phyloP scores from a whole-genome alignment of 2,329 filamentous ascomycete species.

The Apiospora arundinis region DNA sequence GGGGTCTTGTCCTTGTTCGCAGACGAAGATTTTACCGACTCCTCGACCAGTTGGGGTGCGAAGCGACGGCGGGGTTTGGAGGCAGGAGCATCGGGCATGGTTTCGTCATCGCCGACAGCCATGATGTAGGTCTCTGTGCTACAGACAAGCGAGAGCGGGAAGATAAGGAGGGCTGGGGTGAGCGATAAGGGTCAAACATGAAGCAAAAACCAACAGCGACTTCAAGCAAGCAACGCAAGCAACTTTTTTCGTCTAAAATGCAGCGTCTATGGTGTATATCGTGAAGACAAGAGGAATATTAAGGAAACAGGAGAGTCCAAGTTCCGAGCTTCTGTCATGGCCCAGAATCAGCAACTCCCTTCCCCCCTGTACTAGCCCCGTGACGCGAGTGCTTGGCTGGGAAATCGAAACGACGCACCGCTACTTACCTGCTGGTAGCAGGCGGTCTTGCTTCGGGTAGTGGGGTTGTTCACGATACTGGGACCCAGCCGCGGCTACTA shows the following conservation, averaged over 20 bases:
- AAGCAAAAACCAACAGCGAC: slow-evolving; percentile 9
- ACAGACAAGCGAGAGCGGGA: slow-evolving; percentile 4
- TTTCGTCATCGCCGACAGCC: slow-evolving; percentile 35
- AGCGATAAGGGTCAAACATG: neutral
- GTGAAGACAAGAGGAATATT: slow-evolving; percentile 21
- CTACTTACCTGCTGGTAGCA: slow-evolving; percentile 27
- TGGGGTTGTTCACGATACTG: slow-evolving; percentile 27
- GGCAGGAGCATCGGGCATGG: slow-evolving; percentile 33
- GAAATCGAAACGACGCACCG: slow-evolving; percentile 26
- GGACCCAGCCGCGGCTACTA: slow-evolving; percentile 19
- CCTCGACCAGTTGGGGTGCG: slow-evolving; percentile 43
- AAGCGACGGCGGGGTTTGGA: slow-evolving; percentile 40
- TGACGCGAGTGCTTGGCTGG: slow-evolving; percentile 21
- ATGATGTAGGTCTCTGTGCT: slow-evolving; percentile 28
- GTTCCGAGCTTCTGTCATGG: slow-evolving; percentile 24
- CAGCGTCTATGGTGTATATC: slow-evolving; percentile 14
- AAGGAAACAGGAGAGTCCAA: slow-evolving; percentile 14
- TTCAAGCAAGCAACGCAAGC: slow-evolving; percentile 21
- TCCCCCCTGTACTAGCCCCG: slow-evolving; percentile 24
- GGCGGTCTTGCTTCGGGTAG: slow-evolving; percentile 25
- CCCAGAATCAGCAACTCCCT: slow-evolving; percentile 28
- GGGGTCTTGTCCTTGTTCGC: slow-evolving; percentile 25
- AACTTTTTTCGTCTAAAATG: slow-evolving; percentile 19
- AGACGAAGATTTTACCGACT: slow-evolving; percentile 38
- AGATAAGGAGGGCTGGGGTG: neutral